These are phyloP conservation scores for Rheum nobile DNA, from an alignment of 148 eudicot species.

Conservation along the genomic window DNA sequence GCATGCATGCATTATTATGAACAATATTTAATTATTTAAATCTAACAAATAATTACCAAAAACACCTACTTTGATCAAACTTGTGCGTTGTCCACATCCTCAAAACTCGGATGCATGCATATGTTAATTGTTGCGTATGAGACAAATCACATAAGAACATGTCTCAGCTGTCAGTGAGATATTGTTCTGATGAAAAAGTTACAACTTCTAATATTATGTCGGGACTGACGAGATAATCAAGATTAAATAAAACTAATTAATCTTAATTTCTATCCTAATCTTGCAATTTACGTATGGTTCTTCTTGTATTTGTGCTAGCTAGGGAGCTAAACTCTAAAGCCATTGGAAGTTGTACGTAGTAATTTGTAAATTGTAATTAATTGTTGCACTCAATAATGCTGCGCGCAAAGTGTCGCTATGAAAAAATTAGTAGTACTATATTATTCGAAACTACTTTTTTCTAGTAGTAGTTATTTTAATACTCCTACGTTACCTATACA, in stretches of 20 bases:
- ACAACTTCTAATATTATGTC: background rate
- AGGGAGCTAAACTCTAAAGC: background rate
- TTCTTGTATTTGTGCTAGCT: background rate
- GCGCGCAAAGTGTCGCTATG: background rate
- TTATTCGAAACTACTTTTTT: background rate
- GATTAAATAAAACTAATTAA: background rate
- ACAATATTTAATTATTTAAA: background rate
- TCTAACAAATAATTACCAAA: background rate
- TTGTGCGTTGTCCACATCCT: background rate
- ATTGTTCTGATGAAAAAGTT: background rate
- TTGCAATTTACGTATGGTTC: background rate
- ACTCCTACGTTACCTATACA: too few species aligned
- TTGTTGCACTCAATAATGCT: constrained; percentile 1
- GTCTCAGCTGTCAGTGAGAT: background rate
- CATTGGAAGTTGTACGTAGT: background rate
- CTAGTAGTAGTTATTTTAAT: too few species aligned
- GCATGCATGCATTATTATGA: background rate
- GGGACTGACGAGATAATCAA: background rate
- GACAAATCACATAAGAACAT: background rate
- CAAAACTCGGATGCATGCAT: constrained; percentile 3
- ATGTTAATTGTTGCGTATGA: background rate
- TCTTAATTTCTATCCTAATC: background rate
- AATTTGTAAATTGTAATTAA: background rate
- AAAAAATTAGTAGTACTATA: background rate
- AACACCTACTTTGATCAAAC: background rate